A percentile compares a stretch with the other conserved stretches of the same genome.
phyloP scores from a whole-genome alignment of 768 basidiomycete species.

The Trametes gibbosa region DNA sequence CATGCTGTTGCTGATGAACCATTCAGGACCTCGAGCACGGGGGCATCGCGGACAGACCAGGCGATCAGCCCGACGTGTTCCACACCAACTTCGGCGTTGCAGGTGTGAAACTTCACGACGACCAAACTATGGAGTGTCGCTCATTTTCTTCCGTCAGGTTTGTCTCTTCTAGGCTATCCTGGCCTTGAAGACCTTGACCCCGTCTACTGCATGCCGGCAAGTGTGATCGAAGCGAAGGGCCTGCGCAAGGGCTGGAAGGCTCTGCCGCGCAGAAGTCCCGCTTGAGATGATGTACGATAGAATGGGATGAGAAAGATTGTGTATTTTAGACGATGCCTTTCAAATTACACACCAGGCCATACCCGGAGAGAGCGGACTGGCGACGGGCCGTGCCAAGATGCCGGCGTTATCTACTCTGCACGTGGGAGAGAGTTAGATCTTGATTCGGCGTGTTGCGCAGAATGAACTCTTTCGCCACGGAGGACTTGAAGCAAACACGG shows the following conservation, averaged over 20 bases:
- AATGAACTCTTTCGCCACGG: constrained; percentile 4
- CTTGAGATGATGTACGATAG: constrained; percentile 7
- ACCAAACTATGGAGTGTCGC: not conserved
- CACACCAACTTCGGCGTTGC: constrained; percentile 93
- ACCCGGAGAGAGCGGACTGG: not conserved
- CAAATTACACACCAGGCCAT: not conserved
- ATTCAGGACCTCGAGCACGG: constrained; percentile 82
- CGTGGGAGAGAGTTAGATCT: constrained; percentile 9
- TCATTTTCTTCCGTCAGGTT: constrained; percentile 43
- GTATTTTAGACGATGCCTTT: constrained; percentile 2
- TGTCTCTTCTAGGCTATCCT: constrained; percentile 87
- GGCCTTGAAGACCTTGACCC: constrained; percentile 86
- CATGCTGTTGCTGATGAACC: not conserved
- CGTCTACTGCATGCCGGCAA: constrained; percentile 93
- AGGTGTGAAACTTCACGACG: constrained; percentile 39
- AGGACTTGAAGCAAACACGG: not conserved
- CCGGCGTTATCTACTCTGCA: constrained; percentile 3
- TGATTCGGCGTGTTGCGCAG: not conserved
- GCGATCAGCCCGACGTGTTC: constrained; percentile 95
- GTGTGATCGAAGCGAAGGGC: constrained; percentile 65
- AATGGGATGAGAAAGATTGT: not conserved
- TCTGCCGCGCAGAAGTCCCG: constrained; percentile 36
- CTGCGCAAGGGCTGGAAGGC: constrained; percentile 67
- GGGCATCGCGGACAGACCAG: constrained; percentile 92
- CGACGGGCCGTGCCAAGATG: not conserved